Evolutionary conservation across 1,284 basidiomycete species (phyloP), one percentile per base, ranked within the genome.

Genomic region (Ustilago bromivora): DNA sequence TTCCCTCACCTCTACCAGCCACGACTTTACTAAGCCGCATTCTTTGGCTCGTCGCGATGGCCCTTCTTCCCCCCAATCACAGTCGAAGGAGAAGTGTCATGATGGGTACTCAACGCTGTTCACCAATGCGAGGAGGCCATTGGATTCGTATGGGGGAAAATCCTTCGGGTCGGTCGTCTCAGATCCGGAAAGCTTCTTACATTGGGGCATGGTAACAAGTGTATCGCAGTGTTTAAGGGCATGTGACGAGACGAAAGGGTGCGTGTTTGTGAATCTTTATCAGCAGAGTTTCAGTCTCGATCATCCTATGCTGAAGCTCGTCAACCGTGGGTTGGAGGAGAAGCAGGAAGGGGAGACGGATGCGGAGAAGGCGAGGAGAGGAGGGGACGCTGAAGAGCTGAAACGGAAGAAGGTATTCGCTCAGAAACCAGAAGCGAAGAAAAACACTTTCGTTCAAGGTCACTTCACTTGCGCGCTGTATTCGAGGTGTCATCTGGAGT

Each of bases 251-350:
- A 71, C 69, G 32, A 19, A 43, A 11, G 63, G 69, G 7, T 71
- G 69, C 56, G 60, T 71, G 3, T 71, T 71, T 32, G 56, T 43
- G 19, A 71, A 71, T 43, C 12, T 71, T 36, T 71, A 71, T 52
- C 69, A 71, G 60, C 69, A 71, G 43, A 59, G 28, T 6, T 71
- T 66, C 57, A 56, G 35, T 38, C 56, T 71, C 32, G 69, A 66
- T n/a, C 41, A 51, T 32, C 60, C 60, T 4, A 9, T 2, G 17
- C 56, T 58, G 34, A 57, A 62, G 17, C 63, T 66, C 34, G 13
- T 56, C 31, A 66, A 28, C 11, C 58, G 68, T 17, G 28, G 15
- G 2, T 6, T 10, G 13, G 41, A 9, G 4, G 17, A 12, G 23
- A 40, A 23, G 35, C 28, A 3, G 15, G 9, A 32, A 23, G 28